Base-by-base conservation (phyloP, 2,329 filamentous ascomycete species). In the Claviceps africana region DNA sequence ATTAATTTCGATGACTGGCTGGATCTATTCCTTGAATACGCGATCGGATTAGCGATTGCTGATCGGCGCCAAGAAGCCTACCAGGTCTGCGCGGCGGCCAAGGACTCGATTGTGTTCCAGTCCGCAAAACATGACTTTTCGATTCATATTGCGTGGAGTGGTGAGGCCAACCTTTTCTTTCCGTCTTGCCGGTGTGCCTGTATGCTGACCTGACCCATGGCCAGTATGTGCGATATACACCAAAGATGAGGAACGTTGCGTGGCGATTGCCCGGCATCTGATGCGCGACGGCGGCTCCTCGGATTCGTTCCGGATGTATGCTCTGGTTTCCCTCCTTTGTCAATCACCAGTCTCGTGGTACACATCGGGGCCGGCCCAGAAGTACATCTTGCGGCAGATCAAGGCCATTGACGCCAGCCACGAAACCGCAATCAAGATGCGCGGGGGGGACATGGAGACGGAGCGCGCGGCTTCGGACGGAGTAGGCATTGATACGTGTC, bases 321-420 rank as follows among this genome's bases (percentile, higher is more conserved):
- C 84, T 31, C 78, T 85, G 22, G 72, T 93, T n/a, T 86, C 86
- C 53, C 79, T 85, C 19, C 72, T 95, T 8, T 87, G 82, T 61
- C 82, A 87, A 50, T 83, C 86, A 15, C 81, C 84, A 1, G 74
- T 81, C 39, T 78, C 82, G 31, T 87, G 85, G 73, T 95, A 91
- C 66, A 84, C 84, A 50, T 84, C 85, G 2, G 86, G 87, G 0
- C 83, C 88, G 0, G 83, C 85, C 21, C 89, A 95, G 66, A 97
- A 97, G 65, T 95, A 87, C 63, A 82, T 97, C 61, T 75, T 96
- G 53, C 83, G 93, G 4, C 88, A 95, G 67, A 87, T 98, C 68
- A 94, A 95, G 66, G 81, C 82, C 3, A 86, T 95, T 72, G 93
- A 98, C 84, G 45, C 72, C 68, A 72, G 77, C 15, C 70, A 74